Evolutionary conservation across 2,329 filamentous ascomycete genomes (phyloP).

Genomic region (Lecanicillium sp.): DNA sequence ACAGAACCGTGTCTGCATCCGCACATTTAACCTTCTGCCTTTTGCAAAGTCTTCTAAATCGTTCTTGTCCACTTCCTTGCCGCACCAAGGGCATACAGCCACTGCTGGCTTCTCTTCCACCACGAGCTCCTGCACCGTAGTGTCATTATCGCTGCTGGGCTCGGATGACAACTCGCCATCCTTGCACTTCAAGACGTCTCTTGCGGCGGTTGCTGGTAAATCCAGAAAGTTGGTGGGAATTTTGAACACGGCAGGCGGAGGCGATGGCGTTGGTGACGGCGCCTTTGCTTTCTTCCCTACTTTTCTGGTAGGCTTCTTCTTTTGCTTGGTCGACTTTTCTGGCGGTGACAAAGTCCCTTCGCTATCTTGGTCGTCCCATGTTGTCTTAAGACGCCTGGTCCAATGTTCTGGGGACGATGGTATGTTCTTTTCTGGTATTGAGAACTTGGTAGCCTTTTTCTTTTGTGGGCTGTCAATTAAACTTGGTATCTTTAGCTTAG

Average conservation of each 20-base stretch:
- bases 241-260: slow-evolving; percentile 14
- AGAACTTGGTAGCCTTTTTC: not conserved
- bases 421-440: not conserved
- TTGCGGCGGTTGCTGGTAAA: not conserved
- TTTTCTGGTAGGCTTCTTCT: not conserved
- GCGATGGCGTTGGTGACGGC: slow-evolving; percentile 8
- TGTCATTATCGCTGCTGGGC: no score
- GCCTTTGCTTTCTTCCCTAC: slow-evolving; percentile 2
- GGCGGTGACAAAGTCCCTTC: no score
- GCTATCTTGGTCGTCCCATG: no score
- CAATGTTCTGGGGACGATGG: slow-evolving; percentile 2
- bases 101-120: slow-evolving; percentile 3
- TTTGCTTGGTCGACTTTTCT: no score
- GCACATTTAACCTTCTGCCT: slow-evolving; percentile 42
- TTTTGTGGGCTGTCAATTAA: slow-evolving; percentile 6
- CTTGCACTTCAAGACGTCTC: no score
- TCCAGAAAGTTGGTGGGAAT: slow-evolving; percentile 10
- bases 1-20: slow-evolving; percentile 57
- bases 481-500: slow-evolving; percentile 2
- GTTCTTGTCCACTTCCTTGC: slow-evolving; percentile 45
- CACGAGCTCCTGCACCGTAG: not conserved
- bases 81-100: slow-evolving; percentile 58
- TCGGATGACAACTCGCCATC: not conserved
- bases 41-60: slow-evolving; percentile 46
- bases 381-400: no score